Evolutionary conservation across 768 basidiomycete species (phyloP).

Genomic region (Russula earlei): DNA sequence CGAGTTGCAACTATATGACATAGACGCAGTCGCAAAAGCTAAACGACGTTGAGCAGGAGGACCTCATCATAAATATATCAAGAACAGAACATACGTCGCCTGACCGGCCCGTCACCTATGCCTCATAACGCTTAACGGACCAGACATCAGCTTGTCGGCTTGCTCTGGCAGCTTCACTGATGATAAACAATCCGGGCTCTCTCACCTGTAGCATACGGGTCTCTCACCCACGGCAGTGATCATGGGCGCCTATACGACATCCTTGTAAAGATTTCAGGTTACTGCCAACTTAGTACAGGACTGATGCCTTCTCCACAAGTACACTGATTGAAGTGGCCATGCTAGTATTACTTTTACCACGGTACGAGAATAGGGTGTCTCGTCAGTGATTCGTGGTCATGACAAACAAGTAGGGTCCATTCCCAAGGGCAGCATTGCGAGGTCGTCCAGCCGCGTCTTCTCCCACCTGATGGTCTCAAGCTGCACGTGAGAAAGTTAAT

Average conservation of each 20-base stretch:
- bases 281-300: not conserved
- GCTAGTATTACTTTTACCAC: not conserved
- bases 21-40: not conserved
- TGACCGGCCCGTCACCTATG: too few species aligned
- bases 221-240: not conserved
- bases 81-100: not conserved
- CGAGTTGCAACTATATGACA: too few species aligned
- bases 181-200: not conserved
- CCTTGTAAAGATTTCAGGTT: not conserved
- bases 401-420: conserved; percentile 11
- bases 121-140: not conserved
- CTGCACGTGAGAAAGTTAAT: conserved; percentile 28
- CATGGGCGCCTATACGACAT: not conserved
- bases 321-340: not conserved
- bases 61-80: not conserved
- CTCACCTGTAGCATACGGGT: not conserved
- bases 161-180: not conserved
- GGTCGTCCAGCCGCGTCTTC: conserved; percentile 36
- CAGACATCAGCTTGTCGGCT: not conserved
- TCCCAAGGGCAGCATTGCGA: conserved; percentile 28
- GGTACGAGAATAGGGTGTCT: not conserved
- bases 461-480: conserved; percentile 47
- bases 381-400: not conserved
- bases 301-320: not conserved
- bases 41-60: not conserved